Base-by-base conservation (phyloP, 2,329 filamentous ascomycete species). In the Fusarium nurragi region DNA sequence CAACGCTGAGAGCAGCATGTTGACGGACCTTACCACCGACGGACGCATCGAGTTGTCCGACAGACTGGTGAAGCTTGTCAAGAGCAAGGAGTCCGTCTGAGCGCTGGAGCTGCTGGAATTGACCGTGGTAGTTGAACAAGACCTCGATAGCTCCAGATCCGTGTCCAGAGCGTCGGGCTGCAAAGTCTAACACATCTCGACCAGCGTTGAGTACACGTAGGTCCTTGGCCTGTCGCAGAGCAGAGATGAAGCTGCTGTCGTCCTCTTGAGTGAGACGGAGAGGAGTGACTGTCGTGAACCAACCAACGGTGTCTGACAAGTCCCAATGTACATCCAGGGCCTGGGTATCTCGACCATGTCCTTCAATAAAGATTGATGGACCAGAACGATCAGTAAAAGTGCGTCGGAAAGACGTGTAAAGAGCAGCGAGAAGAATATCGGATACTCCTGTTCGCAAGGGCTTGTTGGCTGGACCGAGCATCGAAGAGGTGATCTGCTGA, bases 311-410 rank as follows among this genome's bases (percentile, higher is more conserved):
- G 18, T 48, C 45, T 10, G 45, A 48, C 37, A 48, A 32, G 23
- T 48, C 45, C n/a, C n/a, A 48, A 48, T 37, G 16, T 48, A n/a
- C 45, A 12, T 48, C 45, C 45, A 26, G n/a, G n/a, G n/a, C 45
- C 18, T 36, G 32, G 6, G 45, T 48, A 37, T 48, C 45, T 3
- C 45, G 45, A 19, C 44, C 44, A 16, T 47, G 44, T 26, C 44
- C 44, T 47, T 47, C 44, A 47, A 30, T 47, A 37, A 48, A 48
- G 14, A 48, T 23, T 7, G 45, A 32, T 16, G 45, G 45, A 22
- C 26, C 26, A 28, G 45, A 13, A 22, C 45, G 45, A 22, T 48
- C 45, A 28, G 18, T 21, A 14, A 48, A 48, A 18, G 38, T 22
- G 21, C 38, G 32, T 38, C 28, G 34, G 34, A 48, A 48, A 7